These are phyloP conservation scores for Alternaria sp. DNA, from an alignment of 2,329 filamentous ascomycete genomes.

Conservation along the genomic window DNA sequence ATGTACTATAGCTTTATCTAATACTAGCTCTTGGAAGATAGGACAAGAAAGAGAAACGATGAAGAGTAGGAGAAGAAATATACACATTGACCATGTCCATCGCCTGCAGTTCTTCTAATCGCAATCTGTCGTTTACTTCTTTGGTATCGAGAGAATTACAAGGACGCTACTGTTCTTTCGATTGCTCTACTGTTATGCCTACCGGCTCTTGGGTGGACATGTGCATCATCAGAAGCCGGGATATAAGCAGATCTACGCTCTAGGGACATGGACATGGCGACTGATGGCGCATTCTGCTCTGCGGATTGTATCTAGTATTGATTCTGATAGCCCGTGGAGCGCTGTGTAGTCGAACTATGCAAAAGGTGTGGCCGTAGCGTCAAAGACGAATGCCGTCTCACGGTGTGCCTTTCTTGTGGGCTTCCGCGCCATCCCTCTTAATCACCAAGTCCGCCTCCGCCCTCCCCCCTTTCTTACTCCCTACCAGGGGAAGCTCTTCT, in stretches of 20 bases:
- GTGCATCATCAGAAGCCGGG: slow-evolving; percentile 1
- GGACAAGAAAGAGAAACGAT: background rate
- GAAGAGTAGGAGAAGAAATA: background rate
- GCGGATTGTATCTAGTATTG: background rate
- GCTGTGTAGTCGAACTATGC: background rate
- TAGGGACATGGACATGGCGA: background rate
- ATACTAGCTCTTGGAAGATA: background rate
- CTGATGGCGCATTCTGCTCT: background rate
- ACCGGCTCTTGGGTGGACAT: slow-evolving; percentile 20
- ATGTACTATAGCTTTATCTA: background rate
- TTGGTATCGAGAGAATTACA: background rate
- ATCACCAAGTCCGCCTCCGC: slow-evolving; percentile 2
- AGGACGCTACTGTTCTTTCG: background rate
- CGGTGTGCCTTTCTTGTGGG: background rate
- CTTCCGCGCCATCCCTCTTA: background rate
- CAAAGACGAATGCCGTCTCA: background rate
- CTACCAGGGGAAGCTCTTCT: slow-evolving; percentile 50
- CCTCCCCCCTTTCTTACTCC: slow-evolving; percentile 10
- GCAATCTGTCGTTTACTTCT: background rate
- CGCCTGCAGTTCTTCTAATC: background rate
- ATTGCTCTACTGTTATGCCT: slow-evolving; percentile 3
- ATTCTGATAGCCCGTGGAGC: background rate
- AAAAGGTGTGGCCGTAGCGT: background rate
- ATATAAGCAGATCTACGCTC: background rate
- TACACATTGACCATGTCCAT: background rate